Evolutionary conservation across 2,329 filamentous ascomycete species (phyloP), one percentile per base, ranked within the genome.

Genomic region (Claviceps sp.): DNA sequence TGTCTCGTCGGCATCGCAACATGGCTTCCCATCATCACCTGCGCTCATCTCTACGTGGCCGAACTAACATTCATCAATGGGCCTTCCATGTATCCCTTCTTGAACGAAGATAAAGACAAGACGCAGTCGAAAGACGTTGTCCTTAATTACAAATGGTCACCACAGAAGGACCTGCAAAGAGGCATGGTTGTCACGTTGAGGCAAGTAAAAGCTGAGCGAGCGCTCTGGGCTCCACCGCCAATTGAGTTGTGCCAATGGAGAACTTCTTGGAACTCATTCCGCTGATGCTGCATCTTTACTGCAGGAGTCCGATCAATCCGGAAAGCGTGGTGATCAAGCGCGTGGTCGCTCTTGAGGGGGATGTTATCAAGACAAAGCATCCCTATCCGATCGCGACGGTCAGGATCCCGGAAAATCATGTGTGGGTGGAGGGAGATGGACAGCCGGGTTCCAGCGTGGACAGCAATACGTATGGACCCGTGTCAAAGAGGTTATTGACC

Each of bases 401-500:
- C 46, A 75, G 77, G 56, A 79, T 98, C 22, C 91, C 90, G 5
- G 76, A 76, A 56, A 89, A 89, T 17, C 90, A 97, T 70, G 76
- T 97, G 30, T 98, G 93, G 93, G 81, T 98, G 1, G 91, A 97
- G 65, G 93, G 93, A 1, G 93, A 98, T 64, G 89, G 85, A 13
- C 78, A 78, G 60, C 78, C 80, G 59, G 75, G 78, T 49, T 78
- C 79, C 60, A 88, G 81, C 52, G 66, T 83, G 54, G 93, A 98
- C 70, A 95, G 89, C 67, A 95, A 95, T 68, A 81, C 81, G 13
- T 96, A 94, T 66, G 93, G 93, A 1, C 89, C 93, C 4, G 81
- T 94, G 47, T 85, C 86, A 24, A 80, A 80, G 57, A 80, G 78
- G 51, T 65, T 97, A 56, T 78, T 97, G 39, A 81, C 82, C 40